Percentiles rank a stretch among this genome's conserved stretches.
Conservation (phyloP, 1,284 basidiomycete genomes). For the Exobasidium rhododendri region DNA sequence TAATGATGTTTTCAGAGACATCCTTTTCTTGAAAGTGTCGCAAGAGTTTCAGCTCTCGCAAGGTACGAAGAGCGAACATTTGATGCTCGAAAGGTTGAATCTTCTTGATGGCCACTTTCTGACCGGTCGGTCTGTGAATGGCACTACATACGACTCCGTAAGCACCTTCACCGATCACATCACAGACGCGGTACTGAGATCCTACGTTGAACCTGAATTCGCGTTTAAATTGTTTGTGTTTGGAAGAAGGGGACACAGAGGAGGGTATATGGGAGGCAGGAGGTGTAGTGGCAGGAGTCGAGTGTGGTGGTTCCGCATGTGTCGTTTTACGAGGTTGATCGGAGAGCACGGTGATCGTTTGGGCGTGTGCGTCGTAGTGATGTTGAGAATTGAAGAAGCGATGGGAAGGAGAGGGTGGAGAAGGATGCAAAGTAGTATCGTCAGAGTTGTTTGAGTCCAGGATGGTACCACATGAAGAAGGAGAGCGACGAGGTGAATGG, state of each 20-base stretch:
- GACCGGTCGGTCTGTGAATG: constrained; percentile 53
- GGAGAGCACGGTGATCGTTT: background rate
- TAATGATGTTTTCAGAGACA: constrained; percentile 38
- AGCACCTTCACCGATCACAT: constrained; percentile 58
- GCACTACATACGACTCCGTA: constrained; percentile 58
- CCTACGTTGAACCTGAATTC: constrained; percentile 49
- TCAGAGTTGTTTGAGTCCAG: background rate
- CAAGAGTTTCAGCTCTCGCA: constrained; percentile 53
- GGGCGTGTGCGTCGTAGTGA: background rate
- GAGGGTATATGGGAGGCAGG: background rate
- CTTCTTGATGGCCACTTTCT: constrained; percentile 57
- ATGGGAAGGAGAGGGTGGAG: background rate
- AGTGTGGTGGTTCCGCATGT: background rate
- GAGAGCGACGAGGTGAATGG: background rate
- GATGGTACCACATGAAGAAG: no score
- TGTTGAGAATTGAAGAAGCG: background rate
- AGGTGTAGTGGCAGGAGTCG: background rate
- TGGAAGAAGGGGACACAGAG: background rate
- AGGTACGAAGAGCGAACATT: constrained; percentile 53
- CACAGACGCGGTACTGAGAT: constrained; percentile 50
- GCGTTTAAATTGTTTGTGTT: constrained; percentile 8
- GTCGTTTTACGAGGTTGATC: background rate
- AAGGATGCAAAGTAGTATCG: background rate
- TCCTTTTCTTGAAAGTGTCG: constrained; percentile 51
- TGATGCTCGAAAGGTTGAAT: constrained; percentile 53